Percentiles rank a stretch among this genome's conserved stretches.
Conservation (phyloP, 208 protist species). For the Trypanosomatidae sp. region DNA sequence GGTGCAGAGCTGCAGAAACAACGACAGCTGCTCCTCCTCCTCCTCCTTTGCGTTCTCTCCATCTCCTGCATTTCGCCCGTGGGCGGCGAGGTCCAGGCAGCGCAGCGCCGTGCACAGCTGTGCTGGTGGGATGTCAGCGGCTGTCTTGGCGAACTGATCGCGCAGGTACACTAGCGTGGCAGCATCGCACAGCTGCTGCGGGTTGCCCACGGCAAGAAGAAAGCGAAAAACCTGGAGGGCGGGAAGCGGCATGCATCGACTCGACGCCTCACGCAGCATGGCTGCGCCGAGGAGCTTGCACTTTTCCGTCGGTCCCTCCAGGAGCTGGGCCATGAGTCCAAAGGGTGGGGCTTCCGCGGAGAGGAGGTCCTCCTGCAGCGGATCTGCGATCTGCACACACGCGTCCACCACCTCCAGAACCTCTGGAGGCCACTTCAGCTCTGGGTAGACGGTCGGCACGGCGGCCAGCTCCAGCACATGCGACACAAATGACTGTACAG, state of each 20-base stretch:
- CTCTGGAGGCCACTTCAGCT: conserved; percentile 20
- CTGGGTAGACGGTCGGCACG: conserved; percentile 4
- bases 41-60: conserved; percentile 16
- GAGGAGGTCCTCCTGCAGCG: conserved; percentile 27
- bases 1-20: conserved; percentile 51
- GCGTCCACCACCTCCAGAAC: conserved; percentile 16
- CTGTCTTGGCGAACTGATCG: conserved; percentile 72
- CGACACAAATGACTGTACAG: conserved; percentile 37
- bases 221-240: conserved; percentile 80
- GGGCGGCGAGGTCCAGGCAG: conserved; percentile 33
- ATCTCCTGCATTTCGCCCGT: not conserved
- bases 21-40: conserved; percentile 32
- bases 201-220: conserved; percentile 66
- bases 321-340: conserved; percentile 27
- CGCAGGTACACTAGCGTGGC: conserved; percentile 54
- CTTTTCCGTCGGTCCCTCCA: conserved; percentile 36
- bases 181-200: conserved; percentile 36
- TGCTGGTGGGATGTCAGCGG: conserved; percentile 64
- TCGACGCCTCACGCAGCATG: conserved; percentile 56
- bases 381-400: conserved; percentile 10
- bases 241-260: conserved; percentile 52
- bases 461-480: conserved; percentile 20
- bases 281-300: conserved; percentile 37
- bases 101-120: conserved; percentile 76
- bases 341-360: conserved; percentile 32